Conservation (phyloP, 164 flowering plant species). For the Paratinospora sagittata region DNA sequence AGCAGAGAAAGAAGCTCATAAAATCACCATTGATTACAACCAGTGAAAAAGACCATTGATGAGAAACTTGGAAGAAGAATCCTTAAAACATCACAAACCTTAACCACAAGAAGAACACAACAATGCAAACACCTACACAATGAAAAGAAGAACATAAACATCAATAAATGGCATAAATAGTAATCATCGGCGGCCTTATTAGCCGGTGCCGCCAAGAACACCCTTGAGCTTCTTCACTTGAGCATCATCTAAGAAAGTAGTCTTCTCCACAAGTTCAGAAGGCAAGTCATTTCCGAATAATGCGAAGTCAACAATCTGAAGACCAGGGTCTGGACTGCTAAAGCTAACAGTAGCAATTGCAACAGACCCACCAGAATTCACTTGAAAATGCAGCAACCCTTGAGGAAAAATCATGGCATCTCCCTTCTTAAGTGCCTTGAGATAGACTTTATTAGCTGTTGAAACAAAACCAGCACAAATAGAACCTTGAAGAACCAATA, state of each 20-base stretch:
- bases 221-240: conserved; percentile 62
- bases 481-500: conserved; percentile 36
- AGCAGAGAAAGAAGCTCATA: not conserved
- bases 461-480: conserved; percentile 51
- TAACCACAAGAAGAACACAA: not conserved
- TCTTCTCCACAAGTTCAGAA: conserved; percentile 33
- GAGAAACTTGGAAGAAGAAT: not conserved
- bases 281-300: conserved; percentile 52
- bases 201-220: conserved; percentile 58
- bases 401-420: conserved; percentile 59
- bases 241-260: conserved; percentile 53
- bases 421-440: conserved; percentile 40
- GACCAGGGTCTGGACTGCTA: conserved; percentile 53
- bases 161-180: not conserved
- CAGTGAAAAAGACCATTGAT: not conserved
- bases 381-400: conserved; percentile 57
- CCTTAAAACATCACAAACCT: not conserved
- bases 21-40: conserved; percentile 4
- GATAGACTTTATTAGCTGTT: conserved; percentile 33
- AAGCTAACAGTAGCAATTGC: conserved; percentile 48
- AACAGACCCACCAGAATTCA: conserved; percentile 32
- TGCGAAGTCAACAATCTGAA: conserved; percentile 46
- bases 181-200: too few species aligned
- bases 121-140: not conserved
- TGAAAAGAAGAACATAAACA: not conserved